Evolutionary conservation across 2,329 filamentous ascomycete genomes (phyloP).

Genomic region (Ascochyta viciae-villosae): DNA sequence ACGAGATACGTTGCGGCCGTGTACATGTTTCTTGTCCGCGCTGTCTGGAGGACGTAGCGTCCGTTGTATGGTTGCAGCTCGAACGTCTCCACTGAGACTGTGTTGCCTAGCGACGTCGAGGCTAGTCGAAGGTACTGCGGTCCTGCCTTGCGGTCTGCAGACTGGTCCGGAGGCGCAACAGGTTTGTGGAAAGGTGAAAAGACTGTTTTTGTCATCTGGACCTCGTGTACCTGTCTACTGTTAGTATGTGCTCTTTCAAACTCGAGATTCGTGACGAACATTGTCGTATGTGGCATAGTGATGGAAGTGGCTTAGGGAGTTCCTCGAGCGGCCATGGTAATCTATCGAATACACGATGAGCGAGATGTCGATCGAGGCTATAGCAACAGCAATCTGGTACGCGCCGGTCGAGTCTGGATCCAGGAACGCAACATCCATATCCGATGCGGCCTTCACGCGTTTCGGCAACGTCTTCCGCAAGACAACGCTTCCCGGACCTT

Average conservation of each 20-base stretch:
- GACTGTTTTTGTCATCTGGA: slow-evolving; percentile 64
- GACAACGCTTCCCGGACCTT: slow-evolving; percentile 58
- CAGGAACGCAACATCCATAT: slow-evolving; percentile 78
- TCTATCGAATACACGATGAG: slow-evolving; percentile 81
- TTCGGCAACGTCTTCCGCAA: slow-evolving; percentile 68
- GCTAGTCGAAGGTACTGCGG: slow-evolving; percentile 76
- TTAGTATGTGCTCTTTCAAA: slow-evolving; percentile 12
- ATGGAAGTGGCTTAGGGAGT: slow-evolving; percentile 57
- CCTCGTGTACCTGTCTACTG: slow-evolving; percentile 49
- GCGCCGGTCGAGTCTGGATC: slow-evolving; percentile 65
- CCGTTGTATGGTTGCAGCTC: slow-evolving; percentile 63
- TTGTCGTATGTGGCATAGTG: slow-evolving; percentile 60
- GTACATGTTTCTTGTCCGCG: slow-evolving; percentile 57
- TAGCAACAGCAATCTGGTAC: slow-evolving; percentile 80
- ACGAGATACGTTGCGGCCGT: slow-evolving; percentile 64
- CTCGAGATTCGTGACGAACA: slow-evolving; percentile 48
- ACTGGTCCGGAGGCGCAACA: slow-evolving; percentile 26
- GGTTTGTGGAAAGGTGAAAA: slow-evolving; percentile 56
- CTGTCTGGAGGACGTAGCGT: slow-evolving; percentile 74
- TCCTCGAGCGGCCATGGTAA: slow-evolving; percentile 60
- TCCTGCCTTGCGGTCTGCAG: slow-evolving; percentile 34
- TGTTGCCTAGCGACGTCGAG: slow-evolving; percentile 81
- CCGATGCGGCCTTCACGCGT: slow-evolving; percentile 75
- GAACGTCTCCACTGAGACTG: slow-evolving; percentile 79
- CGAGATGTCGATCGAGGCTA: slow-evolving; percentile 80